phyloP scores from a whole-genome alignment of 2,329 filamentous ascomycete species.

The Thielaviopsis punctulata region DNA sequence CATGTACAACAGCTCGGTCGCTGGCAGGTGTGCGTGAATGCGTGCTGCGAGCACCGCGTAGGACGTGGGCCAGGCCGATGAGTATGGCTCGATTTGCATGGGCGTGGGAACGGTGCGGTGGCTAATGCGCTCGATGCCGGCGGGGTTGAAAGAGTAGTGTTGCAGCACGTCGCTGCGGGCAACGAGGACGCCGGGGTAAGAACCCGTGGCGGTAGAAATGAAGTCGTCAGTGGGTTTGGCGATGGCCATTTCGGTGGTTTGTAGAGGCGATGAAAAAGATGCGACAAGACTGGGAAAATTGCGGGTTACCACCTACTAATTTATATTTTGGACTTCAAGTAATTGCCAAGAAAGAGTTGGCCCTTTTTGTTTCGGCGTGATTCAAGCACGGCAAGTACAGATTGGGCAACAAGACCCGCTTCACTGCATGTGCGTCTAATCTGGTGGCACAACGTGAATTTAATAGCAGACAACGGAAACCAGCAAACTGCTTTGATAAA shows the following conservation, averaged over 20 bases:
- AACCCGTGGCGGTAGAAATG: not conserved
- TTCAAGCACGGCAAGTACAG: not conserved
- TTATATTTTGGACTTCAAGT: too few species aligned
- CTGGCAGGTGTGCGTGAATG: conserved; percentile 18
- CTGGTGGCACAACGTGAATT: not conserved
- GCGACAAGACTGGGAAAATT: too few species aligned
- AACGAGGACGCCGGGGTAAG: not conserved
- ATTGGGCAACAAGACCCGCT: not conserved
- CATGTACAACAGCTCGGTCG: conserved; percentile 23
- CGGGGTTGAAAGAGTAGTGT: conserved; percentile 15
- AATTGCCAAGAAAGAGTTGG: too few species aligned
- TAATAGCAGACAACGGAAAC: too few species aligned
- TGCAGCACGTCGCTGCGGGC: conserved; percentile 17
- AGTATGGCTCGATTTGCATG: conserved; percentile 21
- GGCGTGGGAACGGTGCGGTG: conserved; percentile 14
- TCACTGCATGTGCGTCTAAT: not conserved
- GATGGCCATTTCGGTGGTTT: not conserved
- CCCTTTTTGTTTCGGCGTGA: not conserved
- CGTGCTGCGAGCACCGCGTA: conserved; percentile 19
- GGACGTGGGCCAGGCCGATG: conserved; percentile 21
- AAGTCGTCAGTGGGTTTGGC: not conserved
- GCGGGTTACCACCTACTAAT: too few species aligned
- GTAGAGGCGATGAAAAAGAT: not conserved
- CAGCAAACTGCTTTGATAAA: too few species aligned
- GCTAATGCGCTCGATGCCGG: conserved; percentile 16